Conservation (phyloP, 768 basidiomycete species). For the Austroboletus festivus region DNA sequence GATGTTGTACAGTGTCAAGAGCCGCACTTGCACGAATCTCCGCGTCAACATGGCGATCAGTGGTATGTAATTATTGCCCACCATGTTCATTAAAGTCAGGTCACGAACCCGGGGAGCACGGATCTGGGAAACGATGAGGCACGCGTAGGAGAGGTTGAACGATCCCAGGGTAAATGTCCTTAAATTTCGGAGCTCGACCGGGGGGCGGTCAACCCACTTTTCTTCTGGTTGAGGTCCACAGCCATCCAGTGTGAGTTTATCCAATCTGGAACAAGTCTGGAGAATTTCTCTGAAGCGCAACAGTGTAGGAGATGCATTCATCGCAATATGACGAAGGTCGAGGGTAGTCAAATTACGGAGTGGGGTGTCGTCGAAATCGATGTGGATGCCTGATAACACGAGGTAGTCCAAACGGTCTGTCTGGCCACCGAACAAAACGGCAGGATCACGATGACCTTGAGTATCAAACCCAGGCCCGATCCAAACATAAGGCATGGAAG, state of each 20-base stretch:
- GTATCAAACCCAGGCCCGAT: constrained; percentile 41
- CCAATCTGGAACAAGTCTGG: constrained; percentile 43
- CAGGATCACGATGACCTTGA: constrained; percentile 28
- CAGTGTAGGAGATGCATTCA: constrained; percentile 48
- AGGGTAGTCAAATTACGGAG: constrained; percentile 57
- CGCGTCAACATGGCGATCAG: constrained; percentile 46
- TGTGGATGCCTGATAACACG: constrained; percentile 54
- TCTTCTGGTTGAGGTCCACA: constrained; percentile 48
- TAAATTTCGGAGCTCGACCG: constrained; percentile 49
- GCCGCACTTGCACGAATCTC: constrained; percentile 48
- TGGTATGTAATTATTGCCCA: constrained; percentile 47
- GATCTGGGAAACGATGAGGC: constrained; percentile 47
- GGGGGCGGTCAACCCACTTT: constrained; percentile 30
- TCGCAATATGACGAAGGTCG: constrained; percentile 60
- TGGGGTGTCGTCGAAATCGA: constrained; percentile 53
- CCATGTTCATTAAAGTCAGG: constrained; percentile 55
- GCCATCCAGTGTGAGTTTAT: constrained; percentile 57
- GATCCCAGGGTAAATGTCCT: constrained; percentile 56
- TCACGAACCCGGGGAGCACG: constrained; percentile 55
- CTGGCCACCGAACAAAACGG: constrained; percentile 50
- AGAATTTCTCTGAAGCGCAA: constrained; percentile 54
- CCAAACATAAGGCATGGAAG: constrained; percentile 46
- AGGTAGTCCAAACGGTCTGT: constrained; percentile 48
- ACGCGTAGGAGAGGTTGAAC: constrained; percentile 46
- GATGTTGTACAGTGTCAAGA: constrained; percentile 51